Conservation (phyloP, 176 grass and related monocot species). For the Carex kokanica region DNA sequence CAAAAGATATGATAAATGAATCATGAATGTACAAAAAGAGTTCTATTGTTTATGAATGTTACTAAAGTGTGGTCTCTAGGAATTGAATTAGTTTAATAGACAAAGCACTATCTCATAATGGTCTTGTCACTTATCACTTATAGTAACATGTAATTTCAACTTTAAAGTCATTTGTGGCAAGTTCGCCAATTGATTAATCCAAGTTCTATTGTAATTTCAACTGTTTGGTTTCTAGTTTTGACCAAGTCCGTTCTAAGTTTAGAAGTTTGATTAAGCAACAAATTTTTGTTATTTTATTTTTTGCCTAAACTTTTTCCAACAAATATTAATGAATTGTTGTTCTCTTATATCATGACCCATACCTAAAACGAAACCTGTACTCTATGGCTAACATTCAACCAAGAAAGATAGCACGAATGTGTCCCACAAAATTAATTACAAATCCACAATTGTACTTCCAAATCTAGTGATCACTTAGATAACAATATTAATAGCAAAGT, state of each 20-base stretch:
- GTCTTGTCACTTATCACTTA: too few relatives aligned
- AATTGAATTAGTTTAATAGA: too few relatives aligned
- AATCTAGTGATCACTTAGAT: neutral
- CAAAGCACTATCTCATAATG: too few relatives aligned
- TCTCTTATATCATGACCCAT: neutral
- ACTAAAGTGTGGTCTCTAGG: too few relatives aligned
- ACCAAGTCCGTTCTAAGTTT: neutral
- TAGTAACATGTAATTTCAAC: too few relatives aligned
- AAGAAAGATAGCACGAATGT: neutral
- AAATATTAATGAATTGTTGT: neutral
- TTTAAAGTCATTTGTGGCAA: too few relatives aligned
- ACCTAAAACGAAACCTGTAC: neutral
- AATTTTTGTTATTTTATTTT: neutral
- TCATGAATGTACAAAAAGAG: neutral
- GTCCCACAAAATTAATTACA: slow-evolving; percentile 3
- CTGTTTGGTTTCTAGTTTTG: too few relatives aligned
- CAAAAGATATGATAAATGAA: neutral
- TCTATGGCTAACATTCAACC: neutral
- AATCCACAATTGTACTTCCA: neutral
- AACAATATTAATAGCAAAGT: neutral
- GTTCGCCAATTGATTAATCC: too few relatives aligned
- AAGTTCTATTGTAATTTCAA: too few relatives aligned
- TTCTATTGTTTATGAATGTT: neutral
- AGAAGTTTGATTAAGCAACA: neutral
- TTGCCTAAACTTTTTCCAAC: neutral